Conservation (phyloP, 306 rosid species). For the Nissolia schottii region DNA sequence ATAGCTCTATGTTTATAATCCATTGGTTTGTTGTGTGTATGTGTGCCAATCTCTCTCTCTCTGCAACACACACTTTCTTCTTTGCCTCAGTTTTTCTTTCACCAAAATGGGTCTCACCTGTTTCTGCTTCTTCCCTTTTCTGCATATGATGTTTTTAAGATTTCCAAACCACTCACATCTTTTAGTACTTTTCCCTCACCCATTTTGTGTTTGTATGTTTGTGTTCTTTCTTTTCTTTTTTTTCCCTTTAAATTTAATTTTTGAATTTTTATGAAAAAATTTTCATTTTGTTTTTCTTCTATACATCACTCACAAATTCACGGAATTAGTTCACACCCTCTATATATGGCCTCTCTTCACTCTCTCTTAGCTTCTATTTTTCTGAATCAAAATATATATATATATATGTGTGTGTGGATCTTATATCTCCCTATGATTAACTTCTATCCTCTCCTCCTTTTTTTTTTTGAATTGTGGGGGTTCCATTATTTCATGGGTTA, state of each 20-base stretch:
- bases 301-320: no score
- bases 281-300: no score
- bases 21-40: not conserved
- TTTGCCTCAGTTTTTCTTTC: constrained; percentile 42
- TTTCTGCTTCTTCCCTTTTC: constrained; percentile 33
- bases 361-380: not conserved
- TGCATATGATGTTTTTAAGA: constrained; percentile 36
- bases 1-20: constrained; percentile 12
- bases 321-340: constrained; percentile 31
- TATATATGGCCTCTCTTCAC: not conserved
- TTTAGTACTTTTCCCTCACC: constrained; percentile 13
- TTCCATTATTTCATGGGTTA: not conserved
- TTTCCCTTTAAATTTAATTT: not conserved
- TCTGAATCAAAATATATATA: no score
- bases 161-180: constrained; percentile 17
- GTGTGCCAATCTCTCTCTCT: constrained; percentile 18
- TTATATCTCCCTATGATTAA: not conserved
- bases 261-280: no score
- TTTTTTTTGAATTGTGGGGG: not conserved
- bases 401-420: no score
- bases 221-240: not conserved
- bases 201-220: not conserved
- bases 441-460: no score
- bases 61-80: constrained; percentile 34
- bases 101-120: constrained; percentile 44